These are phyloP conservation scores for Fusarium avenaceum DNA, from an alignment of 2,329 filamentous ascomycete species.

Conservation along the genomic window DNA sequence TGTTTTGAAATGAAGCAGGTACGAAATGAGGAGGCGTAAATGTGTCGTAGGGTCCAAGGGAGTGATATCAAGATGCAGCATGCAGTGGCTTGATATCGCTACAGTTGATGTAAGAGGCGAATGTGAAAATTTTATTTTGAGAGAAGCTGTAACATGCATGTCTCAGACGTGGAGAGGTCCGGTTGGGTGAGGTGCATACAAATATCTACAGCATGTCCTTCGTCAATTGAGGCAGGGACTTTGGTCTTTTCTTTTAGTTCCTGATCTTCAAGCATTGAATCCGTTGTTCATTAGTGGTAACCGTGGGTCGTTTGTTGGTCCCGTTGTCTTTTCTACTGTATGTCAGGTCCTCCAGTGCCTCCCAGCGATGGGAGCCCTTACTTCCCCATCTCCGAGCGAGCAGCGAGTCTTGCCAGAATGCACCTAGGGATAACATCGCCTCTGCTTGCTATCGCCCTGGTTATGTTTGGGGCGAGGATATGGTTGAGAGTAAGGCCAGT, in stretches of 20 bases:
- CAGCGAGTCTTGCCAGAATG: not conserved
- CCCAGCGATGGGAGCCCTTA: constrained; percentile 20
- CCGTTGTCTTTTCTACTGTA: not conserved
- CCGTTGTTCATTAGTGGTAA: not conserved
- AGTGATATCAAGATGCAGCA: not conserved
- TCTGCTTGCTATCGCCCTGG: constrained; percentile 2
- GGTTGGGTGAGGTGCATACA: constrained; percentile 2
- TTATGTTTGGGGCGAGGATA: constrained; percentile 16
- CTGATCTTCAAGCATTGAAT: not conserved
- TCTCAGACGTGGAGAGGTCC: constrained; percentile 5
- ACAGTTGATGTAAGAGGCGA: not conserved
- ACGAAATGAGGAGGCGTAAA: not conserved
- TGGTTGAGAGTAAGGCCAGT: not conserved
- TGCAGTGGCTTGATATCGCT: not conserved
- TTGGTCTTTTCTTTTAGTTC: not conserved
- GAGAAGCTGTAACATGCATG: constrained; percentile 1
- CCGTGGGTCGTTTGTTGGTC: not conserved
- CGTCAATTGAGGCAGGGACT: not conserved
- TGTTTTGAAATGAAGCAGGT: not conserved
- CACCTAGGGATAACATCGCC: not conserved
- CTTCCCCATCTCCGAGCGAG: constrained; percentile 9
- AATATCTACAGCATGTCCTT: constrained; percentile 21
- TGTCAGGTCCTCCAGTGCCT: constrained; percentile 3
- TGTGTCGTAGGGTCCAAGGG: not conserved
- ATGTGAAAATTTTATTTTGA: not conserved